Evolutionary conservation across 495 filamentous ascomycete genomes (phyloP), one percentile per base, ranked within the genome.

Genomic region (Venustampulla echinocandica): DNA sequence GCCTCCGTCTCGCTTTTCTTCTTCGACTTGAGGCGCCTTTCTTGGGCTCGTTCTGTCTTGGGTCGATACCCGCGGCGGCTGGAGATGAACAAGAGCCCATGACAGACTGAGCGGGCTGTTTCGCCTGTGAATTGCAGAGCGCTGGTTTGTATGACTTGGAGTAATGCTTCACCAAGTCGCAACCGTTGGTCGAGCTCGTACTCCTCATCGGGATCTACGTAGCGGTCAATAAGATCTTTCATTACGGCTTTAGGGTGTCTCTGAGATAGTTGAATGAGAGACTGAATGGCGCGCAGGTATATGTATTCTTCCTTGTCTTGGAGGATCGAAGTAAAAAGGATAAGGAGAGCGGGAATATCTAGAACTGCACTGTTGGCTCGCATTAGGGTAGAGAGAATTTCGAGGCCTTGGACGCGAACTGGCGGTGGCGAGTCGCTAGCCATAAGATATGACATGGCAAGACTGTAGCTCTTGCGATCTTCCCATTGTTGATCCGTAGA

Each of bases 361-460:
- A 90, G 67, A 11, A 85, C 68, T 0, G 85, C 73, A 9, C 74
- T 84, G 14, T 69, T 59, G 14, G 73, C 67, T 22, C 69, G 65
- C 52, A 92, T 77, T 14, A 94, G 64, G 23, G 67, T 66, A 0
- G 78, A 76, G 13, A 93, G 64, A 1, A 87, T 71, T 17, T 81
- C 79, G 27, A 94, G 76, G 9, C 85, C 87, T 59, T 92, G 84
- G 4, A 78, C 81, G 22, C 85, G 78, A 9, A 90, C 80, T 0
- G 87, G 87, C 5, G 86, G 76, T 0, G 86, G 78, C 0, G 81
- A 75, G 44, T 87, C 85, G 1, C 62, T 42, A 22, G 65, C 58
- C 15, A 80, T 81, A 44, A 92, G 78, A 56, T 90, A 85, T 0
- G 72, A 75, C 22, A 92, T 67, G 4, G 84, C 85, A 14, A 84